These are phyloP conservation scores for Penicillium atrosanguineum DNA, from an alignment of 495 filamentous ascomycete species.

Conservation along the genomic window DNA sequence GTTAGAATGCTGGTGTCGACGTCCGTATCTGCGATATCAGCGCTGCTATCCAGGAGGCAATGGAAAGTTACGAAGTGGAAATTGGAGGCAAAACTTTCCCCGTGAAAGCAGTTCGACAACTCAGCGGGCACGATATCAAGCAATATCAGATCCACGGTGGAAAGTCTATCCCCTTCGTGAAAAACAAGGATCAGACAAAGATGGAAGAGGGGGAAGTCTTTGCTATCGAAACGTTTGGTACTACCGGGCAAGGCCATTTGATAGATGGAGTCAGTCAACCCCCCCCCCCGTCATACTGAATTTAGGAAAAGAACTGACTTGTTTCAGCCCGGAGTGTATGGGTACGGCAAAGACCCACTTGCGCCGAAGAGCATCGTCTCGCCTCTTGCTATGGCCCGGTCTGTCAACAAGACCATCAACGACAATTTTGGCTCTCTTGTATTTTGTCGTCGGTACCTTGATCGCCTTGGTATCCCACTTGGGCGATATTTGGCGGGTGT, in stretches of 20 bases:
- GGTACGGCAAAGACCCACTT: constrained; percentile 52
- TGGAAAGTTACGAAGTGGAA: constrained; percentile 66
- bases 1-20: constrained; percentile 58
- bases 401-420: constrained; percentile 57
- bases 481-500: constrained; percentile 60
- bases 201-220: constrained; percentile 68
- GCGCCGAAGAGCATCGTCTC: constrained; percentile 49
- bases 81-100: constrained; percentile 54
- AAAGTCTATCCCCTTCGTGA: constrained; percentile 62
- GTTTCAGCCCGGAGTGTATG: constrained; percentile 33
- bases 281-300: background rate
- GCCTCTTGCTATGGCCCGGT: constrained; percentile 55
- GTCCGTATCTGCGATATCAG: constrained; percentile 60
- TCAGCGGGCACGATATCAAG: constrained; percentile 60
- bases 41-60: constrained; percentile 61
- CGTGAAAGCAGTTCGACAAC: constrained; percentile 56
- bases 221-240: constrained; percentile 65
- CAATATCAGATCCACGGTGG: constrained; percentile 60
- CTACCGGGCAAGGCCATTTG: constrained; percentile 52
- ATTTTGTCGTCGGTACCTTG: constrained; percentile 62
- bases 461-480: constrained; percentile 51
- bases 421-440: constrained; percentile 64
- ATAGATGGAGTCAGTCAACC: constrained; percentile 39
- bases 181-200: constrained; percentile 55
- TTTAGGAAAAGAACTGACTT: constrained; percentile 13